Conservation (phyloP, 2,329 filamentous ascomycete genomes). For the Ascochyta pisi region DNA sequence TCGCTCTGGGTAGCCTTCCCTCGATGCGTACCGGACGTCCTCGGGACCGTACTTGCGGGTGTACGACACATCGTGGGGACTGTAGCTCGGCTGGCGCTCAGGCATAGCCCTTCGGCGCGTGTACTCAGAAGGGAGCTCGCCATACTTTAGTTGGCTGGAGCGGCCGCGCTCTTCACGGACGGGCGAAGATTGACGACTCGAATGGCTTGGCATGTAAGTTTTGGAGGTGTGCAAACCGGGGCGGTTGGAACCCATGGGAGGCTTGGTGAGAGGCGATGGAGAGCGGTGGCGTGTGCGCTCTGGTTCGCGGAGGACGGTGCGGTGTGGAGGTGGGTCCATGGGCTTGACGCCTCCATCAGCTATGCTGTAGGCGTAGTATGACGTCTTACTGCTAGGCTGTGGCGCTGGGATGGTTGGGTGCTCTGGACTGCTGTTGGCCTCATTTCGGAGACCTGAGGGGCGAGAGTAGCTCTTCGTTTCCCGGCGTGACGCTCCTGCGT, state of each 20-base stretch:
- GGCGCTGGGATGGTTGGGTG: conserved; percentile 22
- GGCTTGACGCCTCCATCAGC: conserved; percentile 33
- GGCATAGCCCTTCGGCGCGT: conserved; percentile 19
- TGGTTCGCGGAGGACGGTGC: conserved; percentile 45
- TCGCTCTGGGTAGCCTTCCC: conserved; percentile 29
- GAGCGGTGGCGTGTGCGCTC: conserved; percentile 33
- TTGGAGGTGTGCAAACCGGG: conserved; percentile 18
- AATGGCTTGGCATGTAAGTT: conserved; percentile 24
- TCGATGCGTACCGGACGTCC: conserved; percentile 44
- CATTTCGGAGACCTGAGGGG: conserved; percentile 41
- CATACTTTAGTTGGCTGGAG: conserved; percentile 31
- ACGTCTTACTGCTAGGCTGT: conserved; percentile 27
- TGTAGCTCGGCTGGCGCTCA: conserved; percentile 40
- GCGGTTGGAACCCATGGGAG: conserved; percentile 44
- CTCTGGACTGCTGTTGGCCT: conserved; percentile 38
- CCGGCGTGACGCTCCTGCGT: conserved; percentile 34
- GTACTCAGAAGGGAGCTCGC: conserved; percentile 33
- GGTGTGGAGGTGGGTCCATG: conserved; percentile 13
- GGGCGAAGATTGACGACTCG: conserved; percentile 36
- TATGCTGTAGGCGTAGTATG: conserved; percentile 37
- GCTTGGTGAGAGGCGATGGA: conserved; percentile 38
- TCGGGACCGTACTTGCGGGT: conserved; percentile 42
- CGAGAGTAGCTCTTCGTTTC: conserved; percentile 31
- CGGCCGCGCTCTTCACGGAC: conserved; percentile 37
- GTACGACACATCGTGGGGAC: conserved; percentile 42